Evolutionary conservation across 495 filamentous ascomycete species (phyloP).

Genomic region (Penicillium alfredii): DNA sequence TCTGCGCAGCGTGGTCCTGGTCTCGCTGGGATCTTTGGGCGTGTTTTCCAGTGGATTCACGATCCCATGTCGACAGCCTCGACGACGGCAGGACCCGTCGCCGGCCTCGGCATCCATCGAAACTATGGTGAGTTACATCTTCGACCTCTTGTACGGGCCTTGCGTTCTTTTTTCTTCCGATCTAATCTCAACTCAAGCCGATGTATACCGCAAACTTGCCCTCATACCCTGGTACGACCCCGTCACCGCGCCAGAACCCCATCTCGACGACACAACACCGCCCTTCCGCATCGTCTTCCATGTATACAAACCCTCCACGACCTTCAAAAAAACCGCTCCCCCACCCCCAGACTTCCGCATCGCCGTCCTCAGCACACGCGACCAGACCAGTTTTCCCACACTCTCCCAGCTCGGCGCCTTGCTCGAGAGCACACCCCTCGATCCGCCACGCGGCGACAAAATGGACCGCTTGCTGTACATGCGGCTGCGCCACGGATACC

Average conservation of each 20-base stretch:
- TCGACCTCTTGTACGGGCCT: neutral
- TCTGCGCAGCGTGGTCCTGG: constrained; percentile 21
- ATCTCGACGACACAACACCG: constrained; percentile 16
- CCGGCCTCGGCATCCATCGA: constrained; percentile 71
- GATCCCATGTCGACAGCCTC: constrained; percentile 22
- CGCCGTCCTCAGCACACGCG: constrained; percentile 68
- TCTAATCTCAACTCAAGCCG: constrained; percentile 23
- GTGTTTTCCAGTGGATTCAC: constrained; percentile 32
- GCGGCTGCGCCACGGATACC: constrained; percentile 75
- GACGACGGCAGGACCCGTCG: constrained; percentile 57
- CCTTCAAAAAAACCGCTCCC: constrained; percentile 69
- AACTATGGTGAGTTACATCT: constrained; percentile 51
- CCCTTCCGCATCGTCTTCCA: constrained; percentile 70
- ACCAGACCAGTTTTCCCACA: constrained; percentile 60
- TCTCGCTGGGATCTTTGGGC: constrained; percentile 27
- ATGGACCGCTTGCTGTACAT: constrained; percentile 51
- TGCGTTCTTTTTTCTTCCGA: neutral
- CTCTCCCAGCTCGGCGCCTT: constrained; percentile 63
- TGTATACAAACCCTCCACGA: constrained; percentile 69
- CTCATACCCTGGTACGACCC: constrained; percentile 73
- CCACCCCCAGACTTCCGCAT: constrained; percentile 76
- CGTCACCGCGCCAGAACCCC: constrained; percentile 10
- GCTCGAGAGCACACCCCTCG: constrained; percentile 60
- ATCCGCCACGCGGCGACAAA: constrained; percentile 50
- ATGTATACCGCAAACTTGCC: constrained; percentile 69